These are phyloP conservation scores for Punica granatum DNA, from an alignment of 345 rosid genomes.

Conservation along the genomic window DNA sequence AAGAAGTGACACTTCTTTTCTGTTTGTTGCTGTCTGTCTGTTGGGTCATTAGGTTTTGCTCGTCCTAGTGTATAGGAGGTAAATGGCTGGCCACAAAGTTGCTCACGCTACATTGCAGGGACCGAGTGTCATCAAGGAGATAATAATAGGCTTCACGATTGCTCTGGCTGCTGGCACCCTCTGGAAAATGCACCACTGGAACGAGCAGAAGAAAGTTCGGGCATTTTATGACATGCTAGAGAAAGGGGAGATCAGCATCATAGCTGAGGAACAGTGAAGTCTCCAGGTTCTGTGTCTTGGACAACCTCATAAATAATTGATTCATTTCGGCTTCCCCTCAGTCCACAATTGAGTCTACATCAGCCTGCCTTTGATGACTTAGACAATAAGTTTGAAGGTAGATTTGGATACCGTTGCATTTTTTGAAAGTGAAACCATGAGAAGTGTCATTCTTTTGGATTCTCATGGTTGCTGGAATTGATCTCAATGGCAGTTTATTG, in stretches of 20 bases:
- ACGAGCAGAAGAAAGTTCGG: neutral
- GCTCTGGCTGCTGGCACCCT: constrained; percentile 5
- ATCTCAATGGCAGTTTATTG: too few relatives aligned
- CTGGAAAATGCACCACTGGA: constrained; percentile 9
- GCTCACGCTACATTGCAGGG: constrained; percentile 2
- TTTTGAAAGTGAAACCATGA: too few relatives aligned
- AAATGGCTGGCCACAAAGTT: constrained; percentile 1
- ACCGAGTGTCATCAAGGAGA: constrained; percentile 10
- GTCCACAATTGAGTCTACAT: too few relatives aligned
- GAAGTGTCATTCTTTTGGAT: too few relatives aligned
- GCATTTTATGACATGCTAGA: constrained; percentile 2
- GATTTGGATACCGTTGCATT: too few relatives aligned
- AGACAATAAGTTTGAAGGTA: too few relatives aligned
- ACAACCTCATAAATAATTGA: too few relatives aligned
- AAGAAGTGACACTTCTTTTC: too few relatives aligned
- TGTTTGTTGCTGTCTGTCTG: neutral
- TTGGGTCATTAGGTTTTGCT: neutral
- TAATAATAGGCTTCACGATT: neutral
- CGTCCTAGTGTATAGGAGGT: neutral
- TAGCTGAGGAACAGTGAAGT: neutral
- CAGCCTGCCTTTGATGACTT: too few relatives aligned
- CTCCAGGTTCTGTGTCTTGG: too few relatives aligned
- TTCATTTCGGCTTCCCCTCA: too few relatives aligned
- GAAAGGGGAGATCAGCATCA: constrained; percentile 1
- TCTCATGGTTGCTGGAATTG: too few relatives aligned